Conservation (phyloP, 192 early-diverging fungal genomes). For the Globomyces pollinis-pini region DNA sequence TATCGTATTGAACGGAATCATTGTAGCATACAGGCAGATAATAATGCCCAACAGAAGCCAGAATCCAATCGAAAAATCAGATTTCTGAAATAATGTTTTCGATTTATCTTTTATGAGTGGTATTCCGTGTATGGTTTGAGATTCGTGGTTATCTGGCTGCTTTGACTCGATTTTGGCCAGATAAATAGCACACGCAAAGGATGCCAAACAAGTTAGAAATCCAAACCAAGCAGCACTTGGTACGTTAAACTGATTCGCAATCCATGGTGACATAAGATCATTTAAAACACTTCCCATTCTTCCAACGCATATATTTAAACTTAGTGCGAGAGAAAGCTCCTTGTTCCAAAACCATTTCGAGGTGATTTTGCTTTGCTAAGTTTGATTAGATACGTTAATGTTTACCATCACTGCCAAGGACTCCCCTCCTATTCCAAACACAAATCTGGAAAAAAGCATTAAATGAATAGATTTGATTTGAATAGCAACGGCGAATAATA, state of each 20-base stretch:
- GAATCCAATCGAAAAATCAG: conserved; percentile 31
- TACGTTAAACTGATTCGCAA: conserved; percentile 29
- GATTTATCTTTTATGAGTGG: no score
- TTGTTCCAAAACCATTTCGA: conserved; percentile 46
- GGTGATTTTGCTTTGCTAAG: conserved; percentile 34
- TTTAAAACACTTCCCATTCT: conserved; percentile 48
- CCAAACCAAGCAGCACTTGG: conserved; percentile 46
- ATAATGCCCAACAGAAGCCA: conserved; percentile 39
- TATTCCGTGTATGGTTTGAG: neutral
- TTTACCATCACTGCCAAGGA: conserved; percentile 30
- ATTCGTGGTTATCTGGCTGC: neutral
- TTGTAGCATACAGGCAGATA: conserved; percentile 45
- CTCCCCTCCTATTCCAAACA: conserved; percentile 49
- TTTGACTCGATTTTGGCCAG: conserved; percentile 19
- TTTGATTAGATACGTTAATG: neutral
- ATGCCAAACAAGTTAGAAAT: conserved; percentile 34
- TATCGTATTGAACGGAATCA: conserved; percentile 57
- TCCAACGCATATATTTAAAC: conserved; percentile 29
- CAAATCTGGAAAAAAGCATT: conserved; percentile 36
- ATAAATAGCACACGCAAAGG: conserved; percentile 21
- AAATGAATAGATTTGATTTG: conserved; percentile 26
- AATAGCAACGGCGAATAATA: conserved; percentile 53
- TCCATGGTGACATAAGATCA: conserved; percentile 41
- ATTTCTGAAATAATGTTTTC: neutral
- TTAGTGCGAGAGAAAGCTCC: conserved; percentile 51